A percentile compares a stretch with the other conserved stretches of the same genome.
Evolutionary conservation across 306 rosid species (phyloP).

Genomic region (Quercus aquifolioides): DNA sequence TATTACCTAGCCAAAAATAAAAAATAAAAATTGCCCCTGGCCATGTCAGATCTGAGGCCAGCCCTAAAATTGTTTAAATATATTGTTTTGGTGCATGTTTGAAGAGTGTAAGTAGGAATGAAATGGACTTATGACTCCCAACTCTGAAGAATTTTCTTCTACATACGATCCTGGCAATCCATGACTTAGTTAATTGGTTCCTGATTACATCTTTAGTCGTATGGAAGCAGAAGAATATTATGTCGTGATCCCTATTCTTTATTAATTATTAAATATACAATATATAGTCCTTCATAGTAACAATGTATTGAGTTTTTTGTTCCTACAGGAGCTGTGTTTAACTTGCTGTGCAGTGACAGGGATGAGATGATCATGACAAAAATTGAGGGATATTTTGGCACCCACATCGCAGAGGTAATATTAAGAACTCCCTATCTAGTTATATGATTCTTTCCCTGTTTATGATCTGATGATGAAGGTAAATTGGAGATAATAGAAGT

Average conservation of each 20-base stretch:
- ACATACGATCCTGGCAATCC: background rate
- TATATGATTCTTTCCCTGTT: background rate
- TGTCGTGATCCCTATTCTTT: background rate
- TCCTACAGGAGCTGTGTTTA: slow-evolving; percentile 56
- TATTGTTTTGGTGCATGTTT: background rate
- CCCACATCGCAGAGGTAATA: slow-evolving; percentile 43
- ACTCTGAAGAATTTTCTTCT: background rate
- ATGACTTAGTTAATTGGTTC: background rate
- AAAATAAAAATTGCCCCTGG: too few species aligned
- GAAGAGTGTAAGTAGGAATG: background rate
- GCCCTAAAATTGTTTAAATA: background rate
- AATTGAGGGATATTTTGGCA: slow-evolving; percentile 49
- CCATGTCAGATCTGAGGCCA: background rate
- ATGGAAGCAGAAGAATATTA: background rate
- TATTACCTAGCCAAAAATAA: too few species aligned
- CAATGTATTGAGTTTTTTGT: slow-evolving; percentile 8
- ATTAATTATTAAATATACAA: background rate
- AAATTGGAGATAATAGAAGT: too few species aligned
- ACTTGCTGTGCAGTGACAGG: slow-evolving; percentile 41
- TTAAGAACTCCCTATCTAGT: background rate
- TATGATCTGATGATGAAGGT: background rate
- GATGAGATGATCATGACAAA: slow-evolving; percentile 37
- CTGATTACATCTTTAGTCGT: background rate
- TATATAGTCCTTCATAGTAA: background rate
- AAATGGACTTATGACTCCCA: too few species aligned